Base-by-base conservation (phyloP, 2,329 filamentous ascomycete species). In the Bretziella fagacearum region DNA sequence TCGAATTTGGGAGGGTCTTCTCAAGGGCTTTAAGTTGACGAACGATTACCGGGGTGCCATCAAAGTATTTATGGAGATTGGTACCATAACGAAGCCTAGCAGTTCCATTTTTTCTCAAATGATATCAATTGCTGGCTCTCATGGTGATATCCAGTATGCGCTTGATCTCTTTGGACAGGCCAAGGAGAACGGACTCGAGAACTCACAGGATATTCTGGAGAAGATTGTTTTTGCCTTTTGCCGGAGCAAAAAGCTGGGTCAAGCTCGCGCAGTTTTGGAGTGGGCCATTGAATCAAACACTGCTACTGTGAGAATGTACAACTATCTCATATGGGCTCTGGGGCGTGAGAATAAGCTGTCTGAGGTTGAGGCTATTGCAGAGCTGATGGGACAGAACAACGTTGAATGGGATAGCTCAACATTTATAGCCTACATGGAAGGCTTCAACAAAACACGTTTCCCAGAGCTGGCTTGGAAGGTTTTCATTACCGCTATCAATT, bases 71-170 rank as follows among this genome's bases (percentile, higher is more conserved):
- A 68, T 77, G 15, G 62, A 69, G 7, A 69, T 91, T 52, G 67
- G 54, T 55, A 59, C 52, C 56, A 63, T 51, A 26, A 55, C 74
- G 3, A 55, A 60, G 18, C 79, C 82, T 0, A 73, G 84, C 58
- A 56, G 63, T 1, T 69, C 74, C 54, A 82, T 79, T 1, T 85
- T 84, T 55, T 75, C 73, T 2, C 81, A 79, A 4, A 63, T 93
- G 52, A 82, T 94, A 73, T 70, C 74, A 20, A 68, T 93, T 55
- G 74, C 75, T 44, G 78, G 79, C 13, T 68, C 68, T 11, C 71
- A 75, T 54, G 86, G 87, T 18, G 86, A 95, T 57, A 62, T 87
- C 1, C 73, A 79, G 18, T 72, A 73, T 45, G 77, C 82, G 1
- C 65, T 80, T 20, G 68, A 77, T 18, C 61, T 93, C 13, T 76